Conservation (phyloP, 2,329 filamentous ascomycete genomes). For the Hysterium pulicare region DNA sequence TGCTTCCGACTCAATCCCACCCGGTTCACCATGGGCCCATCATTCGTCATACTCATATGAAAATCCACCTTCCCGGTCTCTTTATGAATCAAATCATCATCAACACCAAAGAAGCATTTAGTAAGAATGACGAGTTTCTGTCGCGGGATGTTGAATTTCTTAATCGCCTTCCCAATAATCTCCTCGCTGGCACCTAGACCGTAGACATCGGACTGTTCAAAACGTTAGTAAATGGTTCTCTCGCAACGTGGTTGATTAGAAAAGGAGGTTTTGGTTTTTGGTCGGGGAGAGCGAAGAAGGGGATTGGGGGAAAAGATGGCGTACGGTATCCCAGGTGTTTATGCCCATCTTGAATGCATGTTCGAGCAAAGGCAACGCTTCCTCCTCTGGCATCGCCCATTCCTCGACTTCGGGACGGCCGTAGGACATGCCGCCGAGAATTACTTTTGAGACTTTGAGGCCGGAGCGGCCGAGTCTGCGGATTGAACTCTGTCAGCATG, state of each 20-base stretch:
- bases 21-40: constrained; percentile 46
- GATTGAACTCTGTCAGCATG: too few relatives aligned
- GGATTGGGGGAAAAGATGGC: not conserved
- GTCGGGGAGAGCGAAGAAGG: not conserved
- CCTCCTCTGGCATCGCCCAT: constrained; percentile 59
- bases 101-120: constrained; percentile 58
- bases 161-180: constrained; percentile 65
- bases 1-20: constrained; percentile 61
- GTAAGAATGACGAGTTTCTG: constrained; percentile 63
- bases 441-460: constrained; percentile 57
- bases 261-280: constrained; percentile 5
- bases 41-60: too few relatives aligned
- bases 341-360: constrained; percentile 61
- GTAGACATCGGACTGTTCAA: constrained; percentile 52
- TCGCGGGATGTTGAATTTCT: constrained; percentile 63
- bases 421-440: constrained; percentile 62
- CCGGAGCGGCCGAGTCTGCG: constrained; percentile 54
- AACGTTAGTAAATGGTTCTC: too few relatives aligned
- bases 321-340: constrained; percentile 58
- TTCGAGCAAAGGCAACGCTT: constrained; percentile 59
- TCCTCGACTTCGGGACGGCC: constrained; percentile 51
- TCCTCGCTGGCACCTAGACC: constrained; percentile 63
- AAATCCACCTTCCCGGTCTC: constrained; percentile 31
- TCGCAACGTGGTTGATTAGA: too few relatives aligned
- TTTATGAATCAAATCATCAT: constrained; percentile 26